Evolutionary conservation across 768 basidiomycete genomes (phyloP).

Genomic region (Amanita pseudoporphyria): DNA sequence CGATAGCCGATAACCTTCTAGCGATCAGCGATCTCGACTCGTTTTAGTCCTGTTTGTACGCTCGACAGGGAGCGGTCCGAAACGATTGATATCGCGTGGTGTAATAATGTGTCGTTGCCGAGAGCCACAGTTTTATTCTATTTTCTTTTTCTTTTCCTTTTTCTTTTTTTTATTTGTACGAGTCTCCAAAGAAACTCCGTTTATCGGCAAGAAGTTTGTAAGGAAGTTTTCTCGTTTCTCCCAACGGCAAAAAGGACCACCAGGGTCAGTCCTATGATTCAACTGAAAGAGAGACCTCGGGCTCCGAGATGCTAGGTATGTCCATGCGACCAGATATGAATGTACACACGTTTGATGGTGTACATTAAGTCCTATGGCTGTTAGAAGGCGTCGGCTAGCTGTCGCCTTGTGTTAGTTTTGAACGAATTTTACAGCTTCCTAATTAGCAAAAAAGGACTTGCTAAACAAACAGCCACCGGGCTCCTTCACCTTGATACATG

Average conservation of each 20-base stretch:
- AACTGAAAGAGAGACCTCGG: too few relatives aligned
- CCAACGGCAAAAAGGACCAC: not conserved
- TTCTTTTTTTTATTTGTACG: too few relatives aligned
- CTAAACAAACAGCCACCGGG: conserved; percentile 1
- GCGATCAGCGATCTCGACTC: not conserved
- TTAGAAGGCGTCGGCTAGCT: not conserved
- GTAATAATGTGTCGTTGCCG: not conserved
- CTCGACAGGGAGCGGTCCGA: not conserved
- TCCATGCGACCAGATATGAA: not conserved
- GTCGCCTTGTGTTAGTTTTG: not conserved
- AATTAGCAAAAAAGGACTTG: not conserved
- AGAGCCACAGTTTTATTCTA: not conserved
- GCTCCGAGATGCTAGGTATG: not conserved
- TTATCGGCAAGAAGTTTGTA: not conserved
- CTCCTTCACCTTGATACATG: conserved; percentile 8
- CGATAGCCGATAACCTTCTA: conserved; percentile 27
- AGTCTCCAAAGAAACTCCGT: too few relatives aligned
- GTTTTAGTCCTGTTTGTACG: not conserved
- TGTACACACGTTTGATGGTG: not conserved
- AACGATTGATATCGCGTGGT: not conserved
- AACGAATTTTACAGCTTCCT: not conserved
- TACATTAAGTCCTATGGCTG: not conserved
- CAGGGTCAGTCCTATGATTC: not conserved
- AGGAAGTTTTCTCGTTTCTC: not conserved
- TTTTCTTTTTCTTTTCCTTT: too few relatives aligned